Base-by-base conservation (phyloP, 108 stramenopile genomes). In the Fistulifera solaris region DNA sequence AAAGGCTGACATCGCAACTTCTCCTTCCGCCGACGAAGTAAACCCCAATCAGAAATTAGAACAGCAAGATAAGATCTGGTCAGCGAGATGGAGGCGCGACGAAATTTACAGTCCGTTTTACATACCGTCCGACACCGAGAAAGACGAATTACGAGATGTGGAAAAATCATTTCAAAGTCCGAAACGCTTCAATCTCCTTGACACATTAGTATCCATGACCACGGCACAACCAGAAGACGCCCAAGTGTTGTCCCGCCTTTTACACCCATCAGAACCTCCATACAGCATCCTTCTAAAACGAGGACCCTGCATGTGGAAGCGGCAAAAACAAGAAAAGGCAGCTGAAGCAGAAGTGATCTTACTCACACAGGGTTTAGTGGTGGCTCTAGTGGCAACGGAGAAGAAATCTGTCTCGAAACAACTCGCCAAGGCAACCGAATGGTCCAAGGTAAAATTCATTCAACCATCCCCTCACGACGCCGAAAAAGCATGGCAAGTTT, bases 311-410 rank as follows among this genome's bases (percentile, higher is more conserved):
- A 2, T 16, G 27, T 14, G 45, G 38, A 27, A 63, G 16, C 38
- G 14, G 21, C 25, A 60, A 0, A 53, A 48, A 24, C 53, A 52
- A 24, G 38, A 63, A 17, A 16, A 41, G 47, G 23, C 51, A 53
- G 44, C 21, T 17, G 56, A 60, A 16, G 59, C 62, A 31, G 67
- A 68, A 46, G 17, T 77, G 10, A 38, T 65, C 15, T 24, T 72
- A 12, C 52, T 77, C 2, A 72, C 76, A 15, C 68, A 70, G 56
- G 76, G 76, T 10, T 77, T 77, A 26, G 38, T 72, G 12, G 27
- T 72, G 25, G 54, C 40, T 1, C 23, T 16, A 61, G 56, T 40
- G 7, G 21, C 1, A 27, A n/a, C 48, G 2, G 16, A 43, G 19
- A 53, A 35, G 18, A 35, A 35, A 7, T 15, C 52, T 27, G 52